These are phyloP conservation scores for Casuarina cunninghamiana DNA, from an alignment of 306 rosid genomes.

Conservation along the genomic window DNA sequence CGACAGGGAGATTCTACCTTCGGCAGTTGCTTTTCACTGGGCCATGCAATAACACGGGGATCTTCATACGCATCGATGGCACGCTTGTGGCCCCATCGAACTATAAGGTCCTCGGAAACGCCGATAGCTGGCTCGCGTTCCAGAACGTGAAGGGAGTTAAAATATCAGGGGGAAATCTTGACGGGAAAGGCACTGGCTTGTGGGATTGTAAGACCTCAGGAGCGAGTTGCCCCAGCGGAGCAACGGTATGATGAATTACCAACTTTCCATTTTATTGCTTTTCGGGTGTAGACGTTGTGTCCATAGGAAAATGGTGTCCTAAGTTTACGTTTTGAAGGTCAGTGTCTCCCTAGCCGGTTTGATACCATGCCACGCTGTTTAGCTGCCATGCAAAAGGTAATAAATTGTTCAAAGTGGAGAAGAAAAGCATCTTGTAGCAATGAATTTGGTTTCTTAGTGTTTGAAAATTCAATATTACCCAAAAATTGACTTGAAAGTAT, in stretches of 20 bases:
- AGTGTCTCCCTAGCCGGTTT: no score
- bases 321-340: no score
- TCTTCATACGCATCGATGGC: constrained; percentile 40
- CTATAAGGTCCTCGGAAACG: constrained; percentile 37
- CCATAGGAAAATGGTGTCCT: no score
- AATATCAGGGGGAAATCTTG: constrained; percentile 43
- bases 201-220: constrained; percentile 55
- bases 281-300: no score
- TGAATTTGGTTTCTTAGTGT: no score
- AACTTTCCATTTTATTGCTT: not conserved
- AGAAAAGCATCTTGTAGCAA: no score
- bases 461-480: no score
- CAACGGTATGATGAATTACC: constrained; percentile 33
- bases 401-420: no score
- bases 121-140: constrained; percentile 42
- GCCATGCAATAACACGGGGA: constrained; percentile 37
- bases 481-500: no score
- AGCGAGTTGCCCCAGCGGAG: constrained; percentile 49
- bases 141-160: constrained; percentile 38
- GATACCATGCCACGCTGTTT: no score
- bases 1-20: constrained; percentile 42
- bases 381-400: no score
- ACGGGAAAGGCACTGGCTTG: constrained; percentile 46
- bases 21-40: constrained; percentile 37
- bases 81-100: constrained; percentile 47